A percentile compares a stretch with the other conserved stretches of the same genome.
These are phyloP conservation scores for Kazachstania kunashirensis DNA, from an alignment of 805 yeast species.

Conservation along the genomic window DNA sequence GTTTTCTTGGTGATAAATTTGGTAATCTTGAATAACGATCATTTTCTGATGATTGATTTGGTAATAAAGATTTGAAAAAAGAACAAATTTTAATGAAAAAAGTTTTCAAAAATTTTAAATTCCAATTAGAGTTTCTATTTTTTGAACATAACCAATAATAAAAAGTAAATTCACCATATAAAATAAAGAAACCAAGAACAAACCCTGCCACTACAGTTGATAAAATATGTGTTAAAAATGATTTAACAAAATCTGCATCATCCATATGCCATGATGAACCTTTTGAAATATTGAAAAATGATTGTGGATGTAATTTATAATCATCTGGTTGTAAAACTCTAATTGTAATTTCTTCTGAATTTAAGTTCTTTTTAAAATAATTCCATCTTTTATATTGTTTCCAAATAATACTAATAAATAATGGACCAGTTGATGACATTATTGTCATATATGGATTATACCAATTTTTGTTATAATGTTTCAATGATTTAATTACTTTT, in stretches of 20 bases:
- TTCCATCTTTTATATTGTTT: slow-evolving; percentile 76
- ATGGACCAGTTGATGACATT: slow-evolving; percentile 89
- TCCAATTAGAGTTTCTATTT: slow-evolving; percentile 16
- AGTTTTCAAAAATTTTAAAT: slow-evolving; percentile 13
- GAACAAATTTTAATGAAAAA: neutral
- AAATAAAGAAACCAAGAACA: slow-evolving; percentile 38
- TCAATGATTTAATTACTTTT: slow-evolving; percentile 53
- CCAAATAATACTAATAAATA: slow-evolving; percentile 76
- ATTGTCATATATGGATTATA: slow-evolving; percentile 79
- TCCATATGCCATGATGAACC: slow-evolving; percentile 91
- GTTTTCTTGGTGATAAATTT: slow-evolving; percentile 1
- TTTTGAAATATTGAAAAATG: slow-evolving; percentile 61
- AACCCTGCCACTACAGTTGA: slow-evolving; percentile 65
- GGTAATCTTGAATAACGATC: neutral
- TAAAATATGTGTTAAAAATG: slow-evolving; percentile 61
- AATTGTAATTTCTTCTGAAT: slow-evolving; percentile 26
- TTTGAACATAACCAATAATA: slow-evolving; percentile 27
- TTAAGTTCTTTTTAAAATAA: slow-evolving; percentile 21
- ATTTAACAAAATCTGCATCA: slow-evolving; percentile 71
- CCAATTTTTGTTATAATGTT: slow-evolving; percentile 63
- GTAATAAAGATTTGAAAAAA: neutral
- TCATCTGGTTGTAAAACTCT: slow-evolving; percentile 62
- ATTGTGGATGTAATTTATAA: slow-evolving; percentile 47
- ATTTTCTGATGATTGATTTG: neutral
- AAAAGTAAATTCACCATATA: slow-evolving; percentile 38